Evolutionary conservation across 2,329 filamentous ascomycete species (phyloP), one percentile per base, ranked within the genome.

Genomic region (Hymenoscyphus fructigenus): DNA sequence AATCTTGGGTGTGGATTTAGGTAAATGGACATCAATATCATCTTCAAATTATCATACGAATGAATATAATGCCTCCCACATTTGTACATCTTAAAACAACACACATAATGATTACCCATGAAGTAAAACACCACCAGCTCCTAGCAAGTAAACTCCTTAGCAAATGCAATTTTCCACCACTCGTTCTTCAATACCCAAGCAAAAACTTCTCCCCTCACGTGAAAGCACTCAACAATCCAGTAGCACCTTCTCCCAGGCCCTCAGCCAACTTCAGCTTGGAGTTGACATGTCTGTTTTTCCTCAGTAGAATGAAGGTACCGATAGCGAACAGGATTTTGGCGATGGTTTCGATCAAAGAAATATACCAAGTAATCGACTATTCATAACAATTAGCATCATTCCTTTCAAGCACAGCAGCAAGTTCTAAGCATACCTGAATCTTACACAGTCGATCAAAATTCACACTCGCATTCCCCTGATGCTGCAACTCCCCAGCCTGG

Each of bases 301-400:
- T 34, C 6, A 58, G 55, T 7, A 63, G 12, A 26, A 59, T 14
- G 56, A 63, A 63, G 29, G 23, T 58, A 28, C 6, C 38, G 3
- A 59, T 28, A 15, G 23, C 61, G 38, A 63, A 53, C 28, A 63
- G 10, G 15, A 63, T 63, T 36, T 63, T 63, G 15, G 28, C 20
- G 36, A 57, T 59, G 15, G 61, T 63, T 38, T 63, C 55, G 7
- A 63, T 41, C 1, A 63, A n/a, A n/a, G 61, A 63, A 14, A 63
- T 15, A 29, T 58, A 36, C 61, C 61, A 63, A 17, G 61, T 28
- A 9, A 23, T 23, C 5, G 36, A 53, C 61, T 63, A 32, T 44
- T 17, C 15, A 44, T 15, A n/a, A 17, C 38, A 55, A 28, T 55
- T 4, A 26, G 50, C 6, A 55, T 20, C n/a, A 55, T 28, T 55